Conservation (phyloP, 164 flowering plant genomes). For the Annona cherimola region DNA sequence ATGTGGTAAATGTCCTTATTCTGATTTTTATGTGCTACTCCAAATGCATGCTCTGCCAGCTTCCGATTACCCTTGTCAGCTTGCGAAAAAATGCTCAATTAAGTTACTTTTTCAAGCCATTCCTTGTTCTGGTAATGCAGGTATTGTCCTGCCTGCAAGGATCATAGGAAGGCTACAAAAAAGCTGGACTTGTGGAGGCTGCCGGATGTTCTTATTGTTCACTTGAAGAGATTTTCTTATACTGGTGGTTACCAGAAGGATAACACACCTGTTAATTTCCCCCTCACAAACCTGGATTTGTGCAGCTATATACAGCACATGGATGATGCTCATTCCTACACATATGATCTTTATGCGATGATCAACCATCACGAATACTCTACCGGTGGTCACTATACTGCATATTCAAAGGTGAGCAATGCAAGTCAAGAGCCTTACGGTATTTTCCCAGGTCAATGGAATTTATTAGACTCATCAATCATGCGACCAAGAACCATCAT, state of each 20-base stretch:
- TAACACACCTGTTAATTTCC: constrained; percentile 79
- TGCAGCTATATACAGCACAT: constrained; percentile 59
- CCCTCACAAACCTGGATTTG: constrained; percentile 68
- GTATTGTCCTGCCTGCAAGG: constrained; percentile 92
- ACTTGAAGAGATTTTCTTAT: constrained; percentile 83
- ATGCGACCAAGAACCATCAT: too few species aligned
- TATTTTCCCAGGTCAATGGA: not conserved
- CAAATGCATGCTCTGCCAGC: not conserved
- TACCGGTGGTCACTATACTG: constrained; percentile 85
- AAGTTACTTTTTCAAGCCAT: not conserved
- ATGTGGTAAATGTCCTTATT: constrained; percentile 50
- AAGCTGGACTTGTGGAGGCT: constrained; percentile 90
- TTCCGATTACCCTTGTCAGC: not conserved
- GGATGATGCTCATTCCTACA: constrained; percentile 33
- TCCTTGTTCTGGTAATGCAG: constrained; percentile 25
- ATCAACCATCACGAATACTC: constrained; percentile 94
- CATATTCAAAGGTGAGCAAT: constrained; percentile 69
- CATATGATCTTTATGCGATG: constrained; percentile 80
- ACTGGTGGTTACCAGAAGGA: constrained; percentile 76
- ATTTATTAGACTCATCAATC: too few species aligned
- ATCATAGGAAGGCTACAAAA: constrained; percentile 80
- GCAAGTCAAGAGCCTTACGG: not conserved
- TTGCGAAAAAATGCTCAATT: not conserved
- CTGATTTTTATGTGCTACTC: not conserved
- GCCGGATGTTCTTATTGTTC: constrained; percentile 87